Base-by-base conservation (phyloP, 352 stramenopile species). In the Elongisporangium undulatum region DNA sequence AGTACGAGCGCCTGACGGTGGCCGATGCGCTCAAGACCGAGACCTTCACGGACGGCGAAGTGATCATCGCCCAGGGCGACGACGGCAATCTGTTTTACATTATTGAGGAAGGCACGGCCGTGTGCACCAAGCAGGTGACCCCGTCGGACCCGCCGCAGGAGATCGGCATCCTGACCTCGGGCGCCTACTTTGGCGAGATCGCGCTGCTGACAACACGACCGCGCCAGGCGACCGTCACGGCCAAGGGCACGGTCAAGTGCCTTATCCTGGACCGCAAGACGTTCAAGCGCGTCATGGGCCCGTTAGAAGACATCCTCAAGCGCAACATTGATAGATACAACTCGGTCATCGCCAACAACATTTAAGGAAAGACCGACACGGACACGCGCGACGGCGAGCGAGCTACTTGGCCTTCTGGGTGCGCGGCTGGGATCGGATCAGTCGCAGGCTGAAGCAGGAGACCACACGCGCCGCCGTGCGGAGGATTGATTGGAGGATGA, bases 131-230 rank as follows among this genome's bases (percentile, higher is more conserved):
- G 69, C 85, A 96, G 69, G 78, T 87, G 49, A 89, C 70, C 49
- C 82, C 82, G 52, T 72, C 67, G 19, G 86, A 94, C 2, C 68
- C 81, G 2, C 72, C 84, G 0, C 70, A 79, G 34, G 75, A 97
- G 65, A 90, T 98, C 63, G 96, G 92, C 29, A 77, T 94, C 15
- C 71, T 99, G 22, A 87, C 75, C 13, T 82, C 82, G 26, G 95
- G 96, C 49, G 90, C 97, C 55, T 98, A 97, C 79, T 99, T 99
- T 71, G 96, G 95, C 50, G 96, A 99, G 74, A 91, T 97, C 34
- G 96, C 96, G 55, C 70, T 99, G 59, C 74, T 98, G 39, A 98
- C 89, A 19, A 97, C 89, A 59, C 87, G 97, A 64, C 94, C 92
- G 23, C 92, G 94, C 29, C 89, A 96, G 49, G 94, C 93, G 48